Evolutionary conservation across 495 filamentous ascomycete species (phyloP).

Genomic region (Penicillium argentinense): DNA sequence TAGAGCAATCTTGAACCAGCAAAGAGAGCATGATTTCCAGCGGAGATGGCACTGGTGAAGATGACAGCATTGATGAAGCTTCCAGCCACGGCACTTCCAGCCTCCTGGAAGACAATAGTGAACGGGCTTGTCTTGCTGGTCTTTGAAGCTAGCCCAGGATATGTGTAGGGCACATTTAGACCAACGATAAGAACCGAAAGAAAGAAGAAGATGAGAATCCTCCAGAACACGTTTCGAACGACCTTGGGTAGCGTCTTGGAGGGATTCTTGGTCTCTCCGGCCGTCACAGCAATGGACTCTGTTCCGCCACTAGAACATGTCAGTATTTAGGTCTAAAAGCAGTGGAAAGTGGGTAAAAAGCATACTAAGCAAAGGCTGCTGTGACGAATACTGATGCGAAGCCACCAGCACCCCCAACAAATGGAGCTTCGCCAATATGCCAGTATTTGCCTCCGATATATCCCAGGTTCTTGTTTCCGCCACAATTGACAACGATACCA

Average conservation of each 20-base stretch:
- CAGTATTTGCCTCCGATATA: slow-evolving; percentile 50
- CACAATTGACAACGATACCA: slow-evolving; percentile 51
- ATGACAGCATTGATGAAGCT: slow-evolving; percentile 58
- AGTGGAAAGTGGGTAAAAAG: neutral
- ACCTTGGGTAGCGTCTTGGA: slow-evolving; percentile 47
- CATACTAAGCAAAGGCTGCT: slow-evolving; percentile 50
- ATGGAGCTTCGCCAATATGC: slow-evolving; percentile 48
- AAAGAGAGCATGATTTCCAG: slow-evolving; percentile 55
- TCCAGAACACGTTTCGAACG: slow-evolving; percentile 54
- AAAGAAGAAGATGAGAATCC: slow-evolving; percentile 52
- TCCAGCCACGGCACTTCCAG: slow-evolving; percentile 47
- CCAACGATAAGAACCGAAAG: slow-evolving; percentile 49
- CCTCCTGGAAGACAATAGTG: slow-evolving; percentile 53
- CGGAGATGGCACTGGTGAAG: slow-evolving; percentile 53
- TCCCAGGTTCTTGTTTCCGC: slow-evolving; percentile 41
- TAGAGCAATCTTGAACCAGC: slow-evolving; percentile 54
- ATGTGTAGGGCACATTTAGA: slow-evolving; percentile 55
- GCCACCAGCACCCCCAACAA: slow-evolving; percentile 52
- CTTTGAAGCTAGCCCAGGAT: slow-evolving; percentile 40
- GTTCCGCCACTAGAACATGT: slow-evolving; percentile 50
- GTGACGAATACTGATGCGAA: slow-evolving; percentile 56
- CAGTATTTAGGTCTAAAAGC: too few species aligned
- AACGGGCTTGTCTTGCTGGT: slow-evolving; percentile 49
- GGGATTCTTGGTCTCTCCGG: slow-evolving; percentile 52
- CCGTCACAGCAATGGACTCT: slow-evolving; percentile 56